Evolutionary conservation across 2,329 filamentous ascomycete genomes (phyloP).

Genomic region (Torrubiellomyces zombiae): DNA sequence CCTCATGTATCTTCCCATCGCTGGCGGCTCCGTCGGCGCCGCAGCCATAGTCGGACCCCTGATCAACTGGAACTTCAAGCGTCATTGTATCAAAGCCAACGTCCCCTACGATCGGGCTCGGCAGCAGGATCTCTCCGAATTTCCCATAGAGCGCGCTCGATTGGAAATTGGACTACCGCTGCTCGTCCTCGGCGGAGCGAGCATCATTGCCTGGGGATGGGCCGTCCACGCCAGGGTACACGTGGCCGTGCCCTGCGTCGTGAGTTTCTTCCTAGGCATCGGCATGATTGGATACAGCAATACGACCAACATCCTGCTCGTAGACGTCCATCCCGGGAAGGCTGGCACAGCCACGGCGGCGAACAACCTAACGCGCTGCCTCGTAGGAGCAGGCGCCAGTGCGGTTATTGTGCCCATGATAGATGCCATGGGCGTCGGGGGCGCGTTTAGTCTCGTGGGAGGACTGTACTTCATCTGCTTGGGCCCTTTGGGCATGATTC

Average conservation of each 20-base stretch:
- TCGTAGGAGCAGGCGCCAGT: conserved; percentile 34
- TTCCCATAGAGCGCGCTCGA: conserved; percentile 34
- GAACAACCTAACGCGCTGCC: conserved; percentile 38
- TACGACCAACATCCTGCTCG: conserved; percentile 31
- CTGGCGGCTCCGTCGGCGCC: conserved; percentile 29
- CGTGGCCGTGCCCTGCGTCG: conserved; percentile 28
- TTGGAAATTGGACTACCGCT: conserved; percentile 33
- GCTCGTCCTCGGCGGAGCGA: conserved; percentile 29
- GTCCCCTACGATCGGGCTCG: conserved; percentile 35
- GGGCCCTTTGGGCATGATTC: conserved; percentile 23
- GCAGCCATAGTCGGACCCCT: conserved; percentile 31
- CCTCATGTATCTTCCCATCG: conserved; percentile 34
- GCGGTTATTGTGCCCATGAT: conserved; percentile 36
- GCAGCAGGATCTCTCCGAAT: conserved; percentile 28
- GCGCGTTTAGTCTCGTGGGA: conserved; percentile 32
- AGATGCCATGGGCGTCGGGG: conserved; percentile 30
- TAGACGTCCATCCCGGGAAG: conserved; percentile 36
- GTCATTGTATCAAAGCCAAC: conserved; percentile 36
- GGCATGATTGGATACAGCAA: conserved; percentile 38
- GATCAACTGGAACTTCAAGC: conserved; percentile 52
- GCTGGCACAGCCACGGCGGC: conserved; percentile 38
- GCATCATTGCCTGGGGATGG: conserved; percentile 36
- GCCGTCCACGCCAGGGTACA: conserved; percentile 23
- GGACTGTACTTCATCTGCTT: conserved; percentile 21
- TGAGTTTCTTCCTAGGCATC: conserved; percentile 29